Evolutionary conservation across 1,284 basidiomycete species (phyloP).

Genomic region (Fomitopsis betulina): DNA sequence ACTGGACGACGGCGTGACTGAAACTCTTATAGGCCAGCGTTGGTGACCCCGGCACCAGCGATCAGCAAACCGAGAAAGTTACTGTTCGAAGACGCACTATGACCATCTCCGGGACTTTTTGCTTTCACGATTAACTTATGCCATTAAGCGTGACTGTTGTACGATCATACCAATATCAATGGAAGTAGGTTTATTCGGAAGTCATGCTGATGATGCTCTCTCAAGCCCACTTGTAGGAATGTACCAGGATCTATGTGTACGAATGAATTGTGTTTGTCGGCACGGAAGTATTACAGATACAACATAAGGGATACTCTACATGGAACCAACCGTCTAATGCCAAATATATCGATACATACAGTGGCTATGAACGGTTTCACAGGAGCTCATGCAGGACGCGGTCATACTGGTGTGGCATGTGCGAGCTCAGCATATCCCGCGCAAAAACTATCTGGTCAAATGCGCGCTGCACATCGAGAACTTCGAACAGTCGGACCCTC

Average conservation of each 20-base stretch:
- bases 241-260: too few relatives aligned
- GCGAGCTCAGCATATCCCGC: slow-evolving; percentile 68
- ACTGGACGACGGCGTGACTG: slow-evolving; percentile 2
- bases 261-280: too few relatives aligned
- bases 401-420: slow-evolving; percentile 41
- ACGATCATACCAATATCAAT: not conserved
- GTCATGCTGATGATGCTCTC: too few relatives aligned
- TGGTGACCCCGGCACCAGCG: slow-evolving; percentile 49
- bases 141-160: slow-evolving; percentile 4
- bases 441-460: slow-evolving; percentile 82
- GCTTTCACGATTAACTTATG: slow-evolving; percentile 3
- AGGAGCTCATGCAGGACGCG: slow-evolving; percentile 58
- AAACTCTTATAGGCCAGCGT: slow-evolving; percentile 40
- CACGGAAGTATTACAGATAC: not conserved
- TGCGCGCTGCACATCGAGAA: slow-evolving; percentile 66
- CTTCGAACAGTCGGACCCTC: slow-evolving; percentile 66
- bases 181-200: too few relatives aligned
- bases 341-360: not conserved
- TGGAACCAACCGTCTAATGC: not conserved
- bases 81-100: slow-evolving; percentile 53
- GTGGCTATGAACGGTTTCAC: slow-evolving; percentile 3
- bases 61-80: slow-evolving; percentile 50
- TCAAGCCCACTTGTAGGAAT: too few relatives aligned
- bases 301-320: not conserved
- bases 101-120: slow-evolving; percentile 9